Percentiles rank a stretch among this genome's conserved stretches.
Conservation (phyloP, 202 grass and related monocot species). For the Eragrostis tef region DNA sequence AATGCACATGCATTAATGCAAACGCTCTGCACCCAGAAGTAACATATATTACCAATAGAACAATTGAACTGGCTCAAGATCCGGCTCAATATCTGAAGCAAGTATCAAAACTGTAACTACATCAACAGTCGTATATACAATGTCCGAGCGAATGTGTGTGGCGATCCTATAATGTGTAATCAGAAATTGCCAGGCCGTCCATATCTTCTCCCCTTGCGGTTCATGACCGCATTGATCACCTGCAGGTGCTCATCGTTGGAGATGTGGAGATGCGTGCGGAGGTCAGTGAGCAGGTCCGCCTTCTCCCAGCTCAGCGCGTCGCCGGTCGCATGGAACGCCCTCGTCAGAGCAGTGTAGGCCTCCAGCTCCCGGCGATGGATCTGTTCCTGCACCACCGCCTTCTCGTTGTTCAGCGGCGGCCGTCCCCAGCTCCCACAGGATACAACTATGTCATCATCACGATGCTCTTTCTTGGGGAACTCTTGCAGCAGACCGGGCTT, state of each 20-base stretch:
- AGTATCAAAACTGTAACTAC: neutral
- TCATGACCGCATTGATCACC: constrained; percentile 44
- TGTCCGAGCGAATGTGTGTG: neutral
- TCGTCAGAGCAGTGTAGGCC: constrained; percentile 60
- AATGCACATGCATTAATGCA: too few relatives aligned
- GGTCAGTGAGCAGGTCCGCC: constrained; percentile 63
- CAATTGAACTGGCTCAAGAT: neutral
- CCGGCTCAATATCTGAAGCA: neutral
- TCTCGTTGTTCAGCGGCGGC: neutral
- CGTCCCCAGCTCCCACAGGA: neutral
- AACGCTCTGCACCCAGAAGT: too few relatives aligned
- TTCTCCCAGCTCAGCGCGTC: constrained; percentile 65
- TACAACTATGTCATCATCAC: neutral
- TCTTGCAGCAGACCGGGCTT: neutral
- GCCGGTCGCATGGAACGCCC: constrained; percentile 62
- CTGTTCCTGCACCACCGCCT: constrained; percentile 13
- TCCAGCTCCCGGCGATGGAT: constrained; percentile 61
- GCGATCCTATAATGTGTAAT: neutral
- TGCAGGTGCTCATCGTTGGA: constrained; percentile 74
- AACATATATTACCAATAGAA: too few relatives aligned
- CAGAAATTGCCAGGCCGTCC: neutral
- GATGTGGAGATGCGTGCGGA: constrained; percentile 68
- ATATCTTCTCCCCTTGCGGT: constrained; percentile 19
- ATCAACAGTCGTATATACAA: neutral
- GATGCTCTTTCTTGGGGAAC: neutral